These are phyloP conservation scores for Starmera dryadoides DNA, from an alignment of 805 yeast genomes.

Conservation along the genomic window DNA sequence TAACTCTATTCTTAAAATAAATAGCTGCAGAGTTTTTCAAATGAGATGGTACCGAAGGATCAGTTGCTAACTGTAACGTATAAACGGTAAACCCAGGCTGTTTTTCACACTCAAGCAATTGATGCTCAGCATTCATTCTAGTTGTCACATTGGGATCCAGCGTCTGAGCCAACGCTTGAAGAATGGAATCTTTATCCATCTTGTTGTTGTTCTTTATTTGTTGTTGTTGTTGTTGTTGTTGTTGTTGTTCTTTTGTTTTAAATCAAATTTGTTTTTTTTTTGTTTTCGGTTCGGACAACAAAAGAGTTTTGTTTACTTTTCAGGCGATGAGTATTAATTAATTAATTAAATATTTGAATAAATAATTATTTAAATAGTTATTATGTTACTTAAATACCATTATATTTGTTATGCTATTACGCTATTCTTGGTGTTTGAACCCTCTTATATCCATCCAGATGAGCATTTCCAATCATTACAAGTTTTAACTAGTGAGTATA, in stretches of 20 bases:
- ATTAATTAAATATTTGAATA: background rate
- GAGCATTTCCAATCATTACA: slow-evolving; percentile 94
- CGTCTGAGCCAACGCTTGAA: slow-evolving; percentile 45
- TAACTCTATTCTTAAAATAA: slow-evolving; percentile 58
- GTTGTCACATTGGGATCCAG: slow-evolving; percentile 41
- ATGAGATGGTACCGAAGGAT: slow-evolving; percentile 31
- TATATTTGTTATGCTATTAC: slow-evolving; percentile 17
- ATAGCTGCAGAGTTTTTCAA: slow-evolving; percentile 58
- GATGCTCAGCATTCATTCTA: slow-evolving; percentile 47
- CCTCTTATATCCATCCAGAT: slow-evolving; percentile 94
- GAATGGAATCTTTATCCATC: slow-evolving; percentile 40
- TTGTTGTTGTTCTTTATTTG: background rate
- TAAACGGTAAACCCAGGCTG: slow-evolving; percentile 53
- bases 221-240: background rate
- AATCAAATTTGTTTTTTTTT: background rate
- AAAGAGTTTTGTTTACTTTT: too few species aligned
- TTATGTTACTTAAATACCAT: too few species aligned
- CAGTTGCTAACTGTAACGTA: slow-evolving; percentile 42
- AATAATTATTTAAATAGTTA: too few species aligned
- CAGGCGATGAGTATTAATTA: background rate
- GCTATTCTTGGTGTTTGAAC: slow-evolving; percentile 53
- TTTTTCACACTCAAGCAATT: slow-evolving; percentile 42
- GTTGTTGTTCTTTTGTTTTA: background rate
- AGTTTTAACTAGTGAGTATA: slow-evolving; percentile 41
- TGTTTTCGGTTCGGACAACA: slow-evolving; percentile 2